Evolutionary conservation across 371 early-diverging fungal genomes (phyloP).

Genomic region (Batkoa obscura): DNA sequence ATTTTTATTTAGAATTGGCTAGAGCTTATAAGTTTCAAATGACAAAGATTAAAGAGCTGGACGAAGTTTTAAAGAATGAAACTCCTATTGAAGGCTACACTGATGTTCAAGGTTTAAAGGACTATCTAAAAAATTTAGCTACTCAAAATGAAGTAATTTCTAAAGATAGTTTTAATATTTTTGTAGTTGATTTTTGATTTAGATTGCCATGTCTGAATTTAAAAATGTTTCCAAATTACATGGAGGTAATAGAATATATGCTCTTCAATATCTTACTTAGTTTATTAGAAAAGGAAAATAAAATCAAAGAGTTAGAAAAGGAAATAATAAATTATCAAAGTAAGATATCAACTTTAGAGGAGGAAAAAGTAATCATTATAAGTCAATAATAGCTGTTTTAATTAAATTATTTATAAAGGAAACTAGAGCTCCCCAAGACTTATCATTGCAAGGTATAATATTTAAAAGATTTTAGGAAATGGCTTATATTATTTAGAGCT

Average conservation of each 20-base stretch:
- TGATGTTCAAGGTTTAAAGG: conserved; percentile 1
- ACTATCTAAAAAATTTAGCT: conserved; percentile 2
- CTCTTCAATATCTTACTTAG: neutral
- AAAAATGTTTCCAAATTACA: neutral
- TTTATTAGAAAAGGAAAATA: neutral
- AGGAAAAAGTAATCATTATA: neutral
- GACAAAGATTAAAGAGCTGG: neutral
- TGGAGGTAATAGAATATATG: neutral
- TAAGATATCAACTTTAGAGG: neutral
- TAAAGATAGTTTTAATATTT: neutral
- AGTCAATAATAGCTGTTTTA: no score
- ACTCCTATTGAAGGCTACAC: conserved; percentile 3
- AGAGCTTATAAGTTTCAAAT: conserved; percentile 1
- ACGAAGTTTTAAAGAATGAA: neutral
- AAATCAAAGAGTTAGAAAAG: neutral
- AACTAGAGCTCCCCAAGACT: no score
- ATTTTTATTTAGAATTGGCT: neutral
- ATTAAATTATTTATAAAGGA: no score
- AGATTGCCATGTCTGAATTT: conserved; percentile 4
- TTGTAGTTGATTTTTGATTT: neutral
- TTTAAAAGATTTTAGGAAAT: no score
- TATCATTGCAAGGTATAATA: no score
- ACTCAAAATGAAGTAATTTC: neutral
- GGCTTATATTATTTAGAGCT: no score
- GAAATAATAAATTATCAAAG: neutral